phyloP scores from a whole-genome alignment of 352 stramenopile species.

The Phytophthora gonapodyides region DNA sequence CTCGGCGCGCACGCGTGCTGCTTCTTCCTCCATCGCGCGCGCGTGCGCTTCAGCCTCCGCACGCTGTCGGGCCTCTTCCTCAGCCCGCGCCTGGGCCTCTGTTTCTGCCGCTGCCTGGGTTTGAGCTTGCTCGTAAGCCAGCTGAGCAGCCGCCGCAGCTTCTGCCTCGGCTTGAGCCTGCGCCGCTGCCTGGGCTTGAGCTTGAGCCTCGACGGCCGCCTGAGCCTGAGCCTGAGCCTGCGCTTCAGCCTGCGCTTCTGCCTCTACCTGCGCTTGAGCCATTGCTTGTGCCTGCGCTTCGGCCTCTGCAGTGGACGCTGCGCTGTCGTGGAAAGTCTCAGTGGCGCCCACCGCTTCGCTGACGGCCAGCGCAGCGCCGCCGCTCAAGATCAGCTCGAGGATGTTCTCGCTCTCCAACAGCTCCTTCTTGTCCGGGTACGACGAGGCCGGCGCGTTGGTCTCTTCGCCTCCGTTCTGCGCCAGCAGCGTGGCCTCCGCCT shows the following conservation, averaged over 20 bases:
- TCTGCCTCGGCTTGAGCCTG: slow-evolving; percentile 26
- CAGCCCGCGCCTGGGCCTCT: slow-evolving; percentile 27
- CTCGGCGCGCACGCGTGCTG: slow-evolving; percentile 30
- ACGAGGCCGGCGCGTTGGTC: slow-evolving; percentile 46
- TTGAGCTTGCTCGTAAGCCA: slow-evolving; percentile 35
- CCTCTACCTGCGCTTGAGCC: slow-evolving; percentile 21
- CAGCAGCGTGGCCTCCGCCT: slow-evolving; percentile 94
- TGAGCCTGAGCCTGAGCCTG: slow-evolving; percentile 25
- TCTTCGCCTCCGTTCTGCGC: slow-evolving; percentile 71
- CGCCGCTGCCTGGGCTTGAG: slow-evolving; percentile 24
- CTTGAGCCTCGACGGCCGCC: slow-evolving; percentile 28
- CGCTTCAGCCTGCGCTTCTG: slow-evolving; percentile 21
- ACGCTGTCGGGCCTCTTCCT: slow-evolving; percentile 34
- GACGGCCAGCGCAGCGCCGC: slow-evolving; percentile 20
- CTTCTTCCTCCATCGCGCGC: slow-evolving; percentile 33
- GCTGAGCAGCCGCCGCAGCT: slow-evolving; percentile 20
- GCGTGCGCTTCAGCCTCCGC: slow-evolving; percentile 37
- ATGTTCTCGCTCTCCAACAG: slow-evolving; percentile 71
- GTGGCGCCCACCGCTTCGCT: slow-evolving; percentile 12
- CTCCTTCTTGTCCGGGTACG: slow-evolving; percentile 78
- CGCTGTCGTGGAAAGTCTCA: slow-evolving; percentile 22
- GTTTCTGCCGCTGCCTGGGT: slow-evolving; percentile 41
- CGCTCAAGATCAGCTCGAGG: slow-evolving; percentile 51
- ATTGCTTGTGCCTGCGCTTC: slow-evolving; percentile 30
- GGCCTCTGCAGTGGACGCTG: slow-evolving; percentile 24